These are phyloP conservation scores for Calocera viscosa DNA, from an alignment of 768 basidiomycete species.

Conservation along the genomic window DNA sequence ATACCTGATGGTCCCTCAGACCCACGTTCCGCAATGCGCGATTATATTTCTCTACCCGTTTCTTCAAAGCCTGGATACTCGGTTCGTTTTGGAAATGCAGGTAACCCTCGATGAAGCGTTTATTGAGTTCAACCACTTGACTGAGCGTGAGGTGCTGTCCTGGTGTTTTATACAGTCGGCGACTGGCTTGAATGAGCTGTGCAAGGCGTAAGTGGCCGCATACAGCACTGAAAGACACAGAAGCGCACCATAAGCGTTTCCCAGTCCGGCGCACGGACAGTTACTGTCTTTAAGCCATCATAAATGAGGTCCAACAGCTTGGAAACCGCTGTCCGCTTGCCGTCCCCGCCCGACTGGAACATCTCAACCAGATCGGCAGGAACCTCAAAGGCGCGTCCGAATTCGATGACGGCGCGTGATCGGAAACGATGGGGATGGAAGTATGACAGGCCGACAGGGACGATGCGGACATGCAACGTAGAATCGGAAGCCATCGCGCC, in stretches of 20 bases:
- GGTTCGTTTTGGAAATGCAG: constrained; percentile 86
- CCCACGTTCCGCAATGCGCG: constrained; percentile 78
- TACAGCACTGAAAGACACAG: background rate
- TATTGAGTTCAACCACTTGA: constrained; percentile 90
- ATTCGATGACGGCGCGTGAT: constrained; percentile 93
- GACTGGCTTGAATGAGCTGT: constrained; percentile 88
- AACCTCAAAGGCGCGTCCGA: constrained; percentile 80
- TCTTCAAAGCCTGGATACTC: constrained; percentile 67
- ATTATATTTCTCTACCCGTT: constrained; percentile 80
- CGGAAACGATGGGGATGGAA: constrained; percentile 78
- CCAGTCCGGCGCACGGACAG: constrained; percentile 91
- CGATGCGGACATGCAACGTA: constrained; percentile 76
- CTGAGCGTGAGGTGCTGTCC: constrained; percentile 87
- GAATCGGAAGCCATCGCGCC: constrained; percentile 94
- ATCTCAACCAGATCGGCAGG: constrained; percentile 72
- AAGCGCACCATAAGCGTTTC: constrained; percentile 88
- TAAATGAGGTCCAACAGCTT: constrained; percentile 85
- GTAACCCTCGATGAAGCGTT: constrained; percentile 87
- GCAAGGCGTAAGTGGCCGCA: constrained; percentile 8
- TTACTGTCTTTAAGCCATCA: constrained; percentile 89
- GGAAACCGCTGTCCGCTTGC: constrained; percentile 85
- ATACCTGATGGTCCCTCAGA: constrained; percentile 82
- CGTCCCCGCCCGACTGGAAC: constrained; percentile 77
- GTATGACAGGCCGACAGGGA: constrained; percentile 51
- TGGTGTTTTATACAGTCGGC: constrained; percentile 85